Base-by-base conservation (phyloP, 805 yeast genomes). In the Spathaspora sp. region DNA sequence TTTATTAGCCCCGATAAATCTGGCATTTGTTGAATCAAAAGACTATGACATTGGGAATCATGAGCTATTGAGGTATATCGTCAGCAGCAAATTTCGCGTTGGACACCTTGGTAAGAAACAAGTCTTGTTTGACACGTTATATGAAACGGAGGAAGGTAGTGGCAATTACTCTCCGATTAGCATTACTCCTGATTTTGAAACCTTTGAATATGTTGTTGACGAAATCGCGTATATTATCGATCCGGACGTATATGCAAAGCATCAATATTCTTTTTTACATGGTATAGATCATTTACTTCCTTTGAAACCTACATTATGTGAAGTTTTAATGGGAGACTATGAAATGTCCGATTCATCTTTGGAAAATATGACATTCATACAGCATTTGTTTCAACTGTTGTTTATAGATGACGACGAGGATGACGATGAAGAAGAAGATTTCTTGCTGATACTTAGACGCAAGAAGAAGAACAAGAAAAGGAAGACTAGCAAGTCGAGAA, bases 1-100 rank as follows among this genome's bases (percentile, higher is more conserved):
- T 0, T 66, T 89, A n/a, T 63, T 87, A 42, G 96, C 96, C 1
- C 96, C 96, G 0, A 77, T 86, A 11, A 89, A 89, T 62, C 83
- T 85, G 57, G 96, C 96, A 0, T 88, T 87, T 64, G 73, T 70
- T 4, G 61, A 62, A 17, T 42, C 43, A 38, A 44, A 44, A 14
- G 47, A 51, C 26, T 3, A 35, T 9, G 52, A 52, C 9, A 12
- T 17, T 9, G 50, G 52, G 26, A 51, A 55, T 7, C 50, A 60
- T 35, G 55, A 52, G 44, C 46, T 62, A 28, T 32, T 64, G 35
- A 61, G 74, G 8, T 75, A 75, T 52, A 61, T 75, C 28, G 59
- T 70, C 14, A 58, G 60, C 56, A 75, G 67, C 53, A 58, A 55
- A 40, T 63, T 75, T 49, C 57, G 70, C 28, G 67, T 71, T 3